Base-by-base conservation (phyloP, 768 basidiomycete genomes). In the Russula abietina region DNA sequence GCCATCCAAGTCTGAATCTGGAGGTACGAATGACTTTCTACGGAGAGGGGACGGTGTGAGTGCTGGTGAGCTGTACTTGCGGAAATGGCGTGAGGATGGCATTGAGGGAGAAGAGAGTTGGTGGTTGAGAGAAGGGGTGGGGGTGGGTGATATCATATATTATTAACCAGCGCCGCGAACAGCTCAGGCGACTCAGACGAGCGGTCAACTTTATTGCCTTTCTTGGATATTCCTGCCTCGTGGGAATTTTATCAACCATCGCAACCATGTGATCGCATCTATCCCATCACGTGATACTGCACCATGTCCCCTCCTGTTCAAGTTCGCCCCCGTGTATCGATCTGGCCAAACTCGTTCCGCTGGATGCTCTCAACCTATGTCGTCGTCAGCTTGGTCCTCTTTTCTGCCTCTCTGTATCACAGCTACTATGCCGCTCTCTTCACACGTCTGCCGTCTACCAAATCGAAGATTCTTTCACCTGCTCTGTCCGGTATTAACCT, bases 211-310 rank as follows among this genome's bases (percentile, higher is more conserved):
- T 41, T 64, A 64, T 53, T 38, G 11, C 28, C 38, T 41, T 55
- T 38, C 4, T 55, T 48, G 57, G 36, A 50, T 22, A 26, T 50
- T 19, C 6, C 2, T 2, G 10, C 7, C 11, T 30, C 66, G 66
- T 67, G 66, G 36, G 67, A 67, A 67, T 51, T 14, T 16, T 26
- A 30, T 66, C 64, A 67, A 67, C 64, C 57, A 57, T 30, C 33
- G 5, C 2, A 10, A 38, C 49, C 67, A 67, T 61, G 61, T 67
- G 67, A 66, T 39, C 67, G 65, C 26, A 51, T 60, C 43, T 14
- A 32, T 53, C 56, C 54, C 54, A 57, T 58, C 61, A 63, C 62
- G 57, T 62, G 59, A 55, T 32, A 17, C n/a, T n/a, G n/a, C n/a
- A 22, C 22, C 8, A 32, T 36, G 6, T 30, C 41, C n/a, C n/a